Percentiles rank a stretch among this genome's conserved stretches.
Conservation (phyloP, 1,284 basidiomycete species). For the Albatrellus sp. region DNA sequence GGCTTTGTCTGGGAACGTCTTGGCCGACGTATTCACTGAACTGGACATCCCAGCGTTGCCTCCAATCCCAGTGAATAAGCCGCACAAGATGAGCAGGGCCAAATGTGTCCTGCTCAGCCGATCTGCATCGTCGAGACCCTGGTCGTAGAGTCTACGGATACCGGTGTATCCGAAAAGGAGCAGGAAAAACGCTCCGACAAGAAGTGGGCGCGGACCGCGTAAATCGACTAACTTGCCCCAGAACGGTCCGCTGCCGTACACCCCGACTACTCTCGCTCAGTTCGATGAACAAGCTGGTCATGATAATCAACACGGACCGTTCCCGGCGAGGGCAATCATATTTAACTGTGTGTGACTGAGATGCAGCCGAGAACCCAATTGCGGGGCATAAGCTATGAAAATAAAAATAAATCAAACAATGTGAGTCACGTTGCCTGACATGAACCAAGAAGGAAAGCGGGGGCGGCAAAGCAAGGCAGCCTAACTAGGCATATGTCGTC, state of each 20-base stretch:
- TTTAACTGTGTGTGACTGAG: conserved; percentile 70
- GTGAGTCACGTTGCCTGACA: too few species aligned
- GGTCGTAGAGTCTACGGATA: conserved; percentile 50
- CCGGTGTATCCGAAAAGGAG: conserved; percentile 56
- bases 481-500: too few species aligned
- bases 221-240: conserved; percentile 61
- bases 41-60: conserved; percentile 45
- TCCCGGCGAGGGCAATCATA: conserved; percentile 58
- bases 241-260: conserved; percentile 47
- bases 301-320: conserved; percentile 27
- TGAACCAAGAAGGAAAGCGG: too few species aligned
- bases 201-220: conserved; percentile 43
- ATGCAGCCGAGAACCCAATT: conserved; percentile 57
- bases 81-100: conserved; percentile 30
- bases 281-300: conserved; percentile 1
- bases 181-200: conserved; percentile 33
- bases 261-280: conserved; percentile 32
- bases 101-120: conserved; percentile 19
- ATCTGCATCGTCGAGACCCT: conserved; percentile 24
- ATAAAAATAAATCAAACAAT: background rate
- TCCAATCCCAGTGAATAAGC: conserved; percentile 49
- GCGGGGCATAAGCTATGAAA: conserved; percentile 62
- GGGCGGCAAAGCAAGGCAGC: too few species aligned
- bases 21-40: conserved; percentile 54
- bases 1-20: conserved; percentile 41